A percentile compares a stretch with the other conserved stretches of the same genome.
phyloP scores from a whole-genome alignment of 139 green algal genomes.

The Chlamydomonas sphaeroides region DNA sequence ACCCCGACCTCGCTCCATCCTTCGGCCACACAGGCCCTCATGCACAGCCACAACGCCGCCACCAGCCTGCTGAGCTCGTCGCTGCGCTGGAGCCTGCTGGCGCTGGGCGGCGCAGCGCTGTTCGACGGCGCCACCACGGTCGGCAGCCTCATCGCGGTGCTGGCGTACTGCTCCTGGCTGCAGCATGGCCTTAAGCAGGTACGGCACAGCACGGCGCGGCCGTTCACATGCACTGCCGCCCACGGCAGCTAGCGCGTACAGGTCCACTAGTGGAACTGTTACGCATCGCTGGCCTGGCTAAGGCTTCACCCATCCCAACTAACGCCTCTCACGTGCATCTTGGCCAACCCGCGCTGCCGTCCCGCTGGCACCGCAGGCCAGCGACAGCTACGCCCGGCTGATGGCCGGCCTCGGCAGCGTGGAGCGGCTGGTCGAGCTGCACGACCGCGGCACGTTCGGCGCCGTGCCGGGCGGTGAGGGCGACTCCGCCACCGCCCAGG shows the following conservation, averaged over 20 bases:
- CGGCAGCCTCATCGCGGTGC: slow-evolving; percentile 42
- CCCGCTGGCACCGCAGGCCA: not conserved
- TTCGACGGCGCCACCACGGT: slow-evolving; percentile 39
- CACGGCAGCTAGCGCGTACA: no score
- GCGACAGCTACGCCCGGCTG: slow-evolving; percentile 5
- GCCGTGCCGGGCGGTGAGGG: not conserved
- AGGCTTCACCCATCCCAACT: no score
- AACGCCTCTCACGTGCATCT: no score
- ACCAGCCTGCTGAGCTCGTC: slow-evolving; percentile 23
- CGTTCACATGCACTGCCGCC: no score
- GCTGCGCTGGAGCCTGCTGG: slow-evolving; percentile 39
- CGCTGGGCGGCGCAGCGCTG: slow-evolving; percentile 42
- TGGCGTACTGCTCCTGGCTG: slow-evolving; percentile 52
- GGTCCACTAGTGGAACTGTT: no score
- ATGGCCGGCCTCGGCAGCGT: slow-evolving; percentile 37
- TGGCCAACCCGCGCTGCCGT: no score
- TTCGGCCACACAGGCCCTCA: no score
- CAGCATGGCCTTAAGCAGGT: slow-evolving; percentile 52
- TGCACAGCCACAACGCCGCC: slow-evolving; percentile 35
- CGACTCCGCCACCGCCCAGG: not conserved
- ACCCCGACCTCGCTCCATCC: no score
- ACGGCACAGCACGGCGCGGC: no score
- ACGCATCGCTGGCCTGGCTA: no score
- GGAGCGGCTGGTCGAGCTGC: slow-evolving; percentile 49
- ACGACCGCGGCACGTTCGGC: slow-evolving; percentile 32